phyloP scores from a whole-genome alignment of 345 rosid genomes.

The Boechera stricta region DNA sequence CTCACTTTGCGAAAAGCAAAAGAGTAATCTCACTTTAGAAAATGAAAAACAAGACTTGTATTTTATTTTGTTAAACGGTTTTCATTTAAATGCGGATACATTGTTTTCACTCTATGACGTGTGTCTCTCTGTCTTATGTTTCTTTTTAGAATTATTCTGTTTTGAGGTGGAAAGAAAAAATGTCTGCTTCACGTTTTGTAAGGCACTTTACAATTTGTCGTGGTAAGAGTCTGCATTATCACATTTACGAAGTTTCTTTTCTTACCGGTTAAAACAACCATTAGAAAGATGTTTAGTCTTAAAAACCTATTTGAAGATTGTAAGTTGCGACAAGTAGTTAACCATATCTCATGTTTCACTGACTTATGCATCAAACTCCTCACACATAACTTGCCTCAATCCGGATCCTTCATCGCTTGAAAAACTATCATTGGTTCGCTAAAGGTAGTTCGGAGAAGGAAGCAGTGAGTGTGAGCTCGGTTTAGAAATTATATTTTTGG shows the following conservation, averaged over 20 bases:
- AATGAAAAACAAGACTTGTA: neutral
- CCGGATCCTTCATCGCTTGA: neutral
- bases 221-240: neutral
- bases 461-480: neutral
- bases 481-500: neutral
- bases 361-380: neutral
- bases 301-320: neutral
- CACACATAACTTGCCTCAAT: neutral
- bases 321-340: neutral
- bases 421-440: neutral
- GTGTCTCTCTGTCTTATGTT: slow-evolving; percentile 6
- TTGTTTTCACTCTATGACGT: neutral
- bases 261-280: neutral
- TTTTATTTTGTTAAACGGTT: neutral
- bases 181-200: slow-evolving; percentile 8
- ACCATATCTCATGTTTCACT: neutral
- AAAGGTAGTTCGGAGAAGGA: neutral
- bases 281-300: neutral
- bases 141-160: slow-evolving; percentile 10
- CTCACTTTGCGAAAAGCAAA: slow-evolving; percentile 1
- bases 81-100: neutral
- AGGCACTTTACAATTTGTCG: neutral
- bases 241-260: neutral
- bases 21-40: neutral
- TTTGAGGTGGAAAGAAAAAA: slow-evolving; percentile 33